A percentile compares a stretch with the other conserved stretches of the same genome.
Evolutionary conservation across 306 rosid species (phyloP).

Genomic region (Sicyos edulis): DNA sequence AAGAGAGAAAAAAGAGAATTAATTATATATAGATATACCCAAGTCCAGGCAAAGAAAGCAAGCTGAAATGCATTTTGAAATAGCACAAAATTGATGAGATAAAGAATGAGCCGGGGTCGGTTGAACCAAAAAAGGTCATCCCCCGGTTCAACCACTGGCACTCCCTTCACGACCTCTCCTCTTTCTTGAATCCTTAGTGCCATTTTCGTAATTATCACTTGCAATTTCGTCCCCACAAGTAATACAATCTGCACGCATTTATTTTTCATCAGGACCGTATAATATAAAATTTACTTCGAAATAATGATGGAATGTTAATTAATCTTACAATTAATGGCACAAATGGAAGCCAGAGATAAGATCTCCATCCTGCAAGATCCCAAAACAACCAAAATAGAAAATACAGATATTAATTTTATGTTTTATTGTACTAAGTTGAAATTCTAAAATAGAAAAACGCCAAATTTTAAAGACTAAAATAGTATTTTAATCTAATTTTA

Average conservation of each 20-base stretch:
- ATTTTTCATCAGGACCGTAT: neutral
- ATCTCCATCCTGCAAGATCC: slow-evolving; percentile 56
- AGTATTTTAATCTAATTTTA: neutral
- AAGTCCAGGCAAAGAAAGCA: slow-evolving; percentile 26
- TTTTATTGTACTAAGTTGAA: no score
- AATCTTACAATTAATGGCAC: slow-evolving; percentile 75
- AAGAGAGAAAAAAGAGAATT: no score
- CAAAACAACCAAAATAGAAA: neutral
- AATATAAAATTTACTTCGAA: neutral
- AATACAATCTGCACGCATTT: slow-evolving; percentile 44
- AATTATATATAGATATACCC: neutral
- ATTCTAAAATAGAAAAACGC: no score
- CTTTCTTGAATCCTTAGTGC: slow-evolving; percentile 58
- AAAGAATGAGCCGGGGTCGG: slow-evolving; percentile 60
- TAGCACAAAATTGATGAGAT: slow-evolving; percentile 72
- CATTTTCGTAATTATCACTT: slow-evolving; percentile 86
- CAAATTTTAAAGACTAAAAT: no score
- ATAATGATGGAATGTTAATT: neutral
- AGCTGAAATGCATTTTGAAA: slow-evolving; percentile 40
- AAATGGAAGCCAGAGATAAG: slow-evolving; percentile 77
- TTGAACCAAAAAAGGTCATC: slow-evolving; percentile 84
- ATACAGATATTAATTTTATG: no score
- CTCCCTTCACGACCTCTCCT: slow-evolving; percentile 77
- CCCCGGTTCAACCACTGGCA: slow-evolving; percentile 69
- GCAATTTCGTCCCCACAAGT: slow-evolving; percentile 77